phyloP scores from a whole-genome alignment of 2,329 filamentous ascomycete genomes.

The Bipolaris bicolor region DNA sequence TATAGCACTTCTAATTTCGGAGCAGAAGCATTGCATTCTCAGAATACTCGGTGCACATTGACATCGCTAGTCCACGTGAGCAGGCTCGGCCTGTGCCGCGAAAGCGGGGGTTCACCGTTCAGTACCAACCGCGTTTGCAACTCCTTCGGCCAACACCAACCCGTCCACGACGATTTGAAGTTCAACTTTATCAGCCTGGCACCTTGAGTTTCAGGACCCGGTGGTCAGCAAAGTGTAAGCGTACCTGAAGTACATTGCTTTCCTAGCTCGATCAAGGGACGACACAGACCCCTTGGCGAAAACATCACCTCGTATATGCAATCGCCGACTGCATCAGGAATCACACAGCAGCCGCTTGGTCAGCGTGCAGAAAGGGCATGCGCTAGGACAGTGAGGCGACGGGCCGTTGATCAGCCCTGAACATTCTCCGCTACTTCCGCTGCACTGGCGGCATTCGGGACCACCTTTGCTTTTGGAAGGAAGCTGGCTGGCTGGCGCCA shows the following conservation, averaged over 20 bases:
- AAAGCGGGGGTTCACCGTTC: constrained; percentile 1
- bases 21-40: neutral
- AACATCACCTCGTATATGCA: constrained; percentile 3
- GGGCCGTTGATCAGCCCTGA: constrained; percentile 12
- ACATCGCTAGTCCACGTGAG: neutral
- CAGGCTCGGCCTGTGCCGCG: neutral
- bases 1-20: neutral
- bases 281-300: neutral
- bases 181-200: neutral
- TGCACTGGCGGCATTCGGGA: constrained; percentile 4
- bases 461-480: constrained; percentile 16
- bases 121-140: constrained; percentile 1
- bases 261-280: neutral
- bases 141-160: neutral
- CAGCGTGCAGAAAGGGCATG: constrained; percentile 12
- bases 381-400: constrained; percentile 11
- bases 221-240: neutral
- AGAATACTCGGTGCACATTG: neutral
- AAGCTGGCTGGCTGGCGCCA: constrained; percentile 12
- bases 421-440: neutral
- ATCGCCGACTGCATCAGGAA: constrained; percentile 3
- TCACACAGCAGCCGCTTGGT: constrained; percentile 13
- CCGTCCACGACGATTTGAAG: neutral
- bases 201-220: neutral
- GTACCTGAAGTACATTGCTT: neutral